phyloP scores from a whole-genome alignment of 306 rosid genomes.

The Styphnolobium japonicum region DNA sequence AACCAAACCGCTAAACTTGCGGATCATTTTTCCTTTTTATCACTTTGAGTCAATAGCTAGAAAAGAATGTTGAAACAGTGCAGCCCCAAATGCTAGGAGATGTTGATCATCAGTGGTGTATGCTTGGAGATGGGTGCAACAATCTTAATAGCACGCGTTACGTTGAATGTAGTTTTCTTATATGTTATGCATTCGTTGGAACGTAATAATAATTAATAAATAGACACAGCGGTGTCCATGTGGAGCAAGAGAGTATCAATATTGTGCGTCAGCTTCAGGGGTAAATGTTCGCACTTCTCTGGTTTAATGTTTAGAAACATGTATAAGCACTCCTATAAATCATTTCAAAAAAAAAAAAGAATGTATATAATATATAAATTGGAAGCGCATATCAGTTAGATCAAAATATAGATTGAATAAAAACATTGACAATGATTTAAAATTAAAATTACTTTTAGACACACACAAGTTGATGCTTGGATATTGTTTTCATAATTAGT shows the following conservation, averaged over 20 bases:
- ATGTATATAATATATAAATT: too few species aligned
- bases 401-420: too few species aligned
- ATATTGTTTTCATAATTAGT: too few species aligned
- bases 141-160: slow-evolving; percentile 12
- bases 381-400: too few species aligned
- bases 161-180: neutral
- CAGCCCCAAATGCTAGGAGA: neutral
- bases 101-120: neutral
- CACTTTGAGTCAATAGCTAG: neutral
- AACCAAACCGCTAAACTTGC: too few species aligned
- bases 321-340: neutral
- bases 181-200: neutral
- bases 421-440: too few species aligned
- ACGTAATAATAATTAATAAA: neutral
- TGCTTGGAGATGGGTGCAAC: slow-evolving; percentile 13
- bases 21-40: too few species aligned
- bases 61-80: neutral
- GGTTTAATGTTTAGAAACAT: neutral
- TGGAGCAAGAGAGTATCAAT: neutral
- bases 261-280: neutral
- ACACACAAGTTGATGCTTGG: too few species aligned
- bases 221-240: neutral
- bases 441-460: too few species aligned
- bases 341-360: neutral
- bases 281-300: neutral